These are phyloP conservation scores for Colletotrichum zoysiae DNA, from an alignment of 2,329 filamentous ascomycete species.

Conservation along the genomic window DNA sequence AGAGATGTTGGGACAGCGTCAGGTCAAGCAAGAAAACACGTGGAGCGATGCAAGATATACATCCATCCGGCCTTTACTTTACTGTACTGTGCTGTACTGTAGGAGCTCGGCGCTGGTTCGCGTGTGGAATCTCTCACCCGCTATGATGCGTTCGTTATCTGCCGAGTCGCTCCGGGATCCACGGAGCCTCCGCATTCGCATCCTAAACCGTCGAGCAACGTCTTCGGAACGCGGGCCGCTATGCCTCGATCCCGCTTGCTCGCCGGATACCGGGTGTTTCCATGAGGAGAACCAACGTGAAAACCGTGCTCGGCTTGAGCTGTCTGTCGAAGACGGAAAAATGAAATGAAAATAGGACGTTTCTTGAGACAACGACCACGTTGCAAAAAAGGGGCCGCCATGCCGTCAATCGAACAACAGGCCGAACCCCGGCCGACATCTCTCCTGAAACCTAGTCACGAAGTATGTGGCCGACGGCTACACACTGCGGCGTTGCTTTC, in stretches of 20 bases:
- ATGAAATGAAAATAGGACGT: too few relatives aligned
- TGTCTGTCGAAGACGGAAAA: neutral
- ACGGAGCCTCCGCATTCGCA: slow-evolving; percentile 25
- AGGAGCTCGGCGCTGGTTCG: neutral
- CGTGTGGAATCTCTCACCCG: neutral
- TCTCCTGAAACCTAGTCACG: neutral
- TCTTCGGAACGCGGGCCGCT: slow-evolving; percentile 34
- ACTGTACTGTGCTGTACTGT: too few relatives aligned
- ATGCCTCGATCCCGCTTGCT: slow-evolving; percentile 18
- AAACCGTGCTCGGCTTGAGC: neutral
- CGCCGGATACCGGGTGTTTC: neutral
- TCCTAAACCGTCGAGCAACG: slow-evolving; percentile 25
- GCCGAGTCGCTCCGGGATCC: neutral
- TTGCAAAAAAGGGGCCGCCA: neutral
- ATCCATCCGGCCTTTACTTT: neutral
- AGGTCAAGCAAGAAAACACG: neutral
- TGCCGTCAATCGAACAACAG: neutral
- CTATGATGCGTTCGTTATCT: neutral
- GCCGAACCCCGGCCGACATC: neutral
- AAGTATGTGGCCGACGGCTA: neutral
- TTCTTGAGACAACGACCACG: too few relatives aligned
- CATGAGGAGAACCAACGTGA: neutral
- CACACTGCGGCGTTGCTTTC: neutral
- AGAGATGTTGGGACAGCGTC: slow-evolving; percentile 3
- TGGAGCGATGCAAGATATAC: neutral